Base-by-base conservation (phyloP, 177 flowering plant genomes). In the Tripterygium wilfordii region DNA sequence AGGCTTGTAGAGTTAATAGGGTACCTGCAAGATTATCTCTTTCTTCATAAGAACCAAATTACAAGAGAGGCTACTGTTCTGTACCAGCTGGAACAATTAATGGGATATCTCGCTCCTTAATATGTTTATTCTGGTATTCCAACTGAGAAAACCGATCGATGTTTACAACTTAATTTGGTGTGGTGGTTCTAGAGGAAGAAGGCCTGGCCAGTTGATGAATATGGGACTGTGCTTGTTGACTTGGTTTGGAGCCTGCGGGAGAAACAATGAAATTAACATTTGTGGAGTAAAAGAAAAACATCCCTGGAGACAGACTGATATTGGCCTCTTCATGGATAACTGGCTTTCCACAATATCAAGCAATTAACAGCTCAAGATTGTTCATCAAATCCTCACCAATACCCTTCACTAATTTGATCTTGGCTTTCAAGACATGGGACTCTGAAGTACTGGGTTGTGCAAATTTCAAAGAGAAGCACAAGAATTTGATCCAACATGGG, bases 71-170 rank as follows among this genome's bases (percentile, higher is more conserved):
- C 83, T 12, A 69, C n/a, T n/a, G n/a, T n/a, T n/a, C 78, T 1
- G 47, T 72, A 14, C 80, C 82, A 0, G 86, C 77, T 6, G 88
- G 91, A 15, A 80, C 95, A 28, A n/a, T n/a, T n/a, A n/a, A 76
- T 79, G 69, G 88, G 94, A 1, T 82, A 85, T 35, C 60, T 85
- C 1, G 95, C 87, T 10, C 89, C 94, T 2, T 85, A 85, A 52
- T 80, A 82, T 48, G 84, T 75, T 1, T 77, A 68, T 29, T 61
- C 63, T 4, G 89, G 89, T 15, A 51, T 78, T 1, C 78, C 83
- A 1, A 62, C 82, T 0, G 74, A 42, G 66, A 82, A 82, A 52
- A 67, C 83, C n/a, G n/a, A n/a, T n/a, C 0, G 87, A 85, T 53
- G 83, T 79, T 2, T 81, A 78, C 58, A 83, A 88, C 71, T n/a